phyloP scores from a whole-genome alignment of 768 basidiomycete genomes.

The Suillus fuscotomentosus region DNA sequence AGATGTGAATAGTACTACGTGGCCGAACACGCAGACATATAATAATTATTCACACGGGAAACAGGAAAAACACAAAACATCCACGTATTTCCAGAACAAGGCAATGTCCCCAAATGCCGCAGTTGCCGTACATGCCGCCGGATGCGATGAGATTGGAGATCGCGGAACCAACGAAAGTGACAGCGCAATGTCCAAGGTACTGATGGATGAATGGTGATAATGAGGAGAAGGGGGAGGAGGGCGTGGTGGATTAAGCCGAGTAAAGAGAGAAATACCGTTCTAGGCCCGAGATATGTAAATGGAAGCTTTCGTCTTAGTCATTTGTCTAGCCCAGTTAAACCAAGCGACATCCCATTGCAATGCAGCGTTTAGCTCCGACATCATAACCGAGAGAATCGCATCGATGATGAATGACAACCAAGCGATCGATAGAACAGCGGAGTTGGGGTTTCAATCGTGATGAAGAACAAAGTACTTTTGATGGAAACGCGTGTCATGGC shows the following conservation, averaged over 20 bases:
- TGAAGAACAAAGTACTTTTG: conserved; percentile 15
- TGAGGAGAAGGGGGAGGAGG: conserved; percentile 11
- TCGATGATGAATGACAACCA: conserved; percentile 17
- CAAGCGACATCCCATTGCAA: conserved; percentile 18
- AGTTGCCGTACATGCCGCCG: conserved; percentile 11
- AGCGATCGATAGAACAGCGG: conserved; percentile 22
- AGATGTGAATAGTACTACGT: conserved; percentile 35
- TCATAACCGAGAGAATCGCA: conserved; percentile 27
- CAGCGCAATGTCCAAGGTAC: conserved; percentile 8
- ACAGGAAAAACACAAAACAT: conserved; percentile 15
- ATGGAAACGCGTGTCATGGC: conserved; percentile 18
- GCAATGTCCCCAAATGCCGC: conserved; percentile 6
- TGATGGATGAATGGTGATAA: conserved; percentile 13
- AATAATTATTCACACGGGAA: conserved; percentile 20
- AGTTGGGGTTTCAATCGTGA: conserved; percentile 32
- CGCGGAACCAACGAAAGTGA: neutral
- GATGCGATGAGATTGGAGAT: conserved; percentile 13
- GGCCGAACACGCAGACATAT: conserved; percentile 20
- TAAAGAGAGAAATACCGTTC: conserved; percentile 25
- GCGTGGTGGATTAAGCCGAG: conserved; percentile 23
- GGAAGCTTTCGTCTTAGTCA: conserved; percentile 16
- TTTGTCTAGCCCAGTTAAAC: conserved; percentile 16
- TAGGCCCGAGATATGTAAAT: conserved; percentile 20
- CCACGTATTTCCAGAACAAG: conserved; percentile 11
- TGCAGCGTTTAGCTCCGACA: conserved; percentile 23